These are phyloP conservation scores for Agaricus blazei DNA, from an alignment of 768 basidiomycete genomes.

Conservation along the genomic window DNA sequence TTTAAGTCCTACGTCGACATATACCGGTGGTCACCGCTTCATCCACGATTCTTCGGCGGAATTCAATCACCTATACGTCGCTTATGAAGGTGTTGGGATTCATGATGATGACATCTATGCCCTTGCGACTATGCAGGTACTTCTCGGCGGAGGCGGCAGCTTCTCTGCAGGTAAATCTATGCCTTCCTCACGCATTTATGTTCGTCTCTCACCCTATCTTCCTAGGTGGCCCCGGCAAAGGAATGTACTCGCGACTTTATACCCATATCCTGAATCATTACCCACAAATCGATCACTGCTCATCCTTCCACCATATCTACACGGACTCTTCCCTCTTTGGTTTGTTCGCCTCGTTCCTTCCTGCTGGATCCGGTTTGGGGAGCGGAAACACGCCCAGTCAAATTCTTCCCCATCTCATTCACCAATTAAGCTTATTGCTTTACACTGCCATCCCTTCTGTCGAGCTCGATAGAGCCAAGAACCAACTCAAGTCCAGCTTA, in stretches of 20 bases:
- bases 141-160: slow-evolving; percentile 92
- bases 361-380: slow-evolving; percentile 47
- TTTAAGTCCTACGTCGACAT: slow-evolving; percentile 46
- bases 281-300: slow-evolving; percentile 90
- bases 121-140: slow-evolving; percentile 89
- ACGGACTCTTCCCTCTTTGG: slow-evolving; percentile 92
- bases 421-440: slow-evolving; percentile 81
- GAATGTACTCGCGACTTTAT: slow-evolving; percentile 97
- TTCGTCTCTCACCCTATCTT: neutral
- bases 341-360: slow-evolving; percentile 80
- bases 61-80: slow-evolving; percentile 91
- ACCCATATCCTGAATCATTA: slow-evolving; percentile 94
- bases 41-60: slow-evolving; percentile 58
- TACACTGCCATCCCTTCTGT: slow-evolving; percentile 57
- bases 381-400: slow-evolving; percentile 63
- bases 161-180: slow-evolving; percentile 77
- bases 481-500: slow-evolving; percentile 87
- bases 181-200: neutral
- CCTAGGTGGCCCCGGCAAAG: slow-evolving; percentile 91
- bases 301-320: slow-evolving; percentile 97
- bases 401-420: slow-evolving; percentile 79
- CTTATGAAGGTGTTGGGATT: slow-evolving; percentile 87
- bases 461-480: slow-evolving; percentile 87
- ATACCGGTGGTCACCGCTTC: slow-evolving; percentile 82
- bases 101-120: slow-evolving; percentile 91